Evolutionary conservation across 768 basidiomycete species (phyloP).

Genomic region (Boletus pseudopeckii): DNA sequence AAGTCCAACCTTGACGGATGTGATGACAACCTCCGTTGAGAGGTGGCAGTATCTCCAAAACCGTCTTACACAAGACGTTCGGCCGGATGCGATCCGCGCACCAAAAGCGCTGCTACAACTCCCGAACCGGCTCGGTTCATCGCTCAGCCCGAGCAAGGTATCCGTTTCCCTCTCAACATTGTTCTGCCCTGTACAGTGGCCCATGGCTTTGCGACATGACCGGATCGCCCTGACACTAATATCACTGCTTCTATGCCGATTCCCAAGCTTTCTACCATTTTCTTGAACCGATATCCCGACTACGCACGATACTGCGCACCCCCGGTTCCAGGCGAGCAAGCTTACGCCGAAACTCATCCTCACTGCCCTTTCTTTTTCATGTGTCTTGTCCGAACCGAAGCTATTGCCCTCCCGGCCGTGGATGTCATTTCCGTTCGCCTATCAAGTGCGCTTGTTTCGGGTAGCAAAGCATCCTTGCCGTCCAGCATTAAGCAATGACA

Average conservation of each 20-base stretch:
- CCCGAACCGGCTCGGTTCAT: constrained; percentile 21
- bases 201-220: constrained; percentile 15
- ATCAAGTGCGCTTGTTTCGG: constrained; percentile 8
- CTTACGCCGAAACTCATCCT: not conserved
- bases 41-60: constrained; percentile 12
- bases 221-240: constrained; percentile 21
- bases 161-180: not conserved
- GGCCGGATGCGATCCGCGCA: constrained; percentile 17
- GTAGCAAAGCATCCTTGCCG: not conserved
- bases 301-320: not conserved
- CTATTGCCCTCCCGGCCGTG: not conserved
- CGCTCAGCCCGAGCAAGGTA: constrained; percentile 3
- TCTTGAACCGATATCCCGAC: constrained; percentile 2
- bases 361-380: constrained; percentile 1
- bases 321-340: constrained; percentile 3
- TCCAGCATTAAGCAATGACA: constrained; percentile 3
- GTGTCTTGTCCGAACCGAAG: not conserved
- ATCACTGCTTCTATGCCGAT: not conserved
- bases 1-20: constrained; percentile 1
- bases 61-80: not conserved
- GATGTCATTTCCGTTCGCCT: constrained; percentile 18
- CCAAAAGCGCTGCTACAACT: not conserved
- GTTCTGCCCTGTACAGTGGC: not conserved
- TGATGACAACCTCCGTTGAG: constrained; percentile 14
- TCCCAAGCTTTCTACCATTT: not conserved